phyloP scores from a whole-genome alignment of 345 rosid species.

The Corchorus capsularis region DNA sequence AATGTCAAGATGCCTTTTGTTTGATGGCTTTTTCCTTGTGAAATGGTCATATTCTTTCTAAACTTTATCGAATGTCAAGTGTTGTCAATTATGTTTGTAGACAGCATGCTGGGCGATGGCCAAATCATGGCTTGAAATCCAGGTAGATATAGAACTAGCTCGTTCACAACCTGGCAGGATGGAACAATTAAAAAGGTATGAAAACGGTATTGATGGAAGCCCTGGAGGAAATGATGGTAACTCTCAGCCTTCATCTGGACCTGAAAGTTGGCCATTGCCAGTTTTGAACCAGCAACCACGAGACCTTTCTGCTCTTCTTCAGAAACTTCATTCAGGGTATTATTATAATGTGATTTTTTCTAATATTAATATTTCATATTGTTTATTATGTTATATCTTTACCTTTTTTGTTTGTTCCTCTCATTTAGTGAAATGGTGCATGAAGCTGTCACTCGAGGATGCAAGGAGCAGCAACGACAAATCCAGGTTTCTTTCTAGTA shows the following conservation, averaged over 20 bases:
- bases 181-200: constrained; percentile 61
- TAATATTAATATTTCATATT: neutral
- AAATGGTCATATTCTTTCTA: neutral
- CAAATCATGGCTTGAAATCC: constrained; percentile 97
- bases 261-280: constrained; percentile 90
- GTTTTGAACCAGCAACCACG: constrained; percentile 94
- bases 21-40: neutral
- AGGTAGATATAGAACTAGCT: constrained; percentile 86
- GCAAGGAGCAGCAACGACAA: constrained; percentile 98
- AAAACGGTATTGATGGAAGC: constrained; percentile 58
- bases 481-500: constrained; percentile 59
- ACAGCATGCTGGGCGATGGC: constrained; percentile 99
- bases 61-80: neutral
- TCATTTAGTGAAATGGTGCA: constrained; percentile 78
- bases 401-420: constrained; percentile 8
- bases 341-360: constrained; percentile 10
- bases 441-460: constrained; percentile 82
- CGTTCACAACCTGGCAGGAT: constrained; percentile 64
- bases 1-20: neutral
- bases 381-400: constrained; percentile 18
- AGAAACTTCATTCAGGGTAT: constrained; percentile 96
- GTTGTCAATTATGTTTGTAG: constrained; percentile 39
- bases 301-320: constrained; percentile 85
- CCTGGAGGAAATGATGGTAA: constrained; percentile 52
- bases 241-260: constrained; percentile 52